Conservation (phyloP, 202 grass and related monocot species). For the Saccharum hybrid region DNA sequence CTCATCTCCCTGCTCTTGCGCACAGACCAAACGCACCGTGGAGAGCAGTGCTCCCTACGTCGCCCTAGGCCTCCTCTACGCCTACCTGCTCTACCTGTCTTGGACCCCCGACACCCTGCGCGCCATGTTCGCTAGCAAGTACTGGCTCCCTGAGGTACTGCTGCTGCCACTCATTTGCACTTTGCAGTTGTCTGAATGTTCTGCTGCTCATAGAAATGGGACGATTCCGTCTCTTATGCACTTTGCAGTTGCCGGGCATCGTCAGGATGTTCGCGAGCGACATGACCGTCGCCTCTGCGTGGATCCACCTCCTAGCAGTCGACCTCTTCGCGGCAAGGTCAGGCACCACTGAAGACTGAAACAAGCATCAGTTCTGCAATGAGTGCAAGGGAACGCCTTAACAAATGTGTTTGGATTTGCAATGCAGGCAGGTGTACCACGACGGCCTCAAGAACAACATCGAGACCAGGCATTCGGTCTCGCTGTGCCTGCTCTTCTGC, state of each 20-base stretch:
- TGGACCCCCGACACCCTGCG: conserved; percentile 84
- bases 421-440: conserved; percentile 88
- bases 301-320: conserved; percentile 97
- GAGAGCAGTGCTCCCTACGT: conserved; percentile 86
- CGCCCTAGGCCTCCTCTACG: conserved; percentile 73
- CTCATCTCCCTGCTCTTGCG: neutral
- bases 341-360: neutral
- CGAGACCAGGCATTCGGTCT: conserved; percentile 84
- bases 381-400: neutral
- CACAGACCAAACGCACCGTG: conserved; percentile 77
- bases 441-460: conserved; percentile 92
- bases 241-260: conserved; percentile 63
- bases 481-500: conserved; percentile 93
- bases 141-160: conserved; percentile 91
- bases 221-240: neutral
- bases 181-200: neutral
- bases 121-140: conserved; percentile 93
- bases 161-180: too few relatives aligned
- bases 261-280: conserved; percentile 90
- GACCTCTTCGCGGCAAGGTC: conserved; percentile 90
- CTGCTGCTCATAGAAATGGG: neutral
- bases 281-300: conserved; percentile 87
- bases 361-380: neutral
- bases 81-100: conserved; percentile 84
- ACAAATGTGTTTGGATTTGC: neutral